Evolutionary conservation across 306 rosid genomes (phyloP), one percentile per base, ranked within the genome.

Genomic region (Rosa chinensis): DNA sequence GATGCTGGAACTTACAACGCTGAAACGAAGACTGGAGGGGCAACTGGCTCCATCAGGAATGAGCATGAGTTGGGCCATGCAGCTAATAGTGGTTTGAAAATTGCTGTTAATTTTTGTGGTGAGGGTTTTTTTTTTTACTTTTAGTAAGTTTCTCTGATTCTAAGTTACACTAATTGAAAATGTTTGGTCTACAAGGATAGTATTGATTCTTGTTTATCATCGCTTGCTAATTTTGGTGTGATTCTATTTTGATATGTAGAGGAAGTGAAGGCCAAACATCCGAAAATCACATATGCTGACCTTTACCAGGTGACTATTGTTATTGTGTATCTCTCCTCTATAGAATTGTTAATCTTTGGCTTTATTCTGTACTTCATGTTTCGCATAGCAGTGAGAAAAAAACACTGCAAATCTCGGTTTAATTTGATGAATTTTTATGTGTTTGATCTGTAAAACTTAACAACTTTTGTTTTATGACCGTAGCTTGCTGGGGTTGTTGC

Each of bases 401-500:
- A 50, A 17, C 62, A 8, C 28, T 17, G 25, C 3, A 18, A 2
- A 73, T 21, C 6, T 72, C 28, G 37, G 10, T 32, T 53, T 72
- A 9, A 45, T 70, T 70, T 66, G 25, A 18, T 73, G 66, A 73
- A 37, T 50, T 25, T 9, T 72, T 62, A 11, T 32, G n/a, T 52
- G 64, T 35, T 5, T 18, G 32, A 73, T 37, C 18, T 52, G 59
- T 17, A 37, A 39, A 14, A 8, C 11, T 66, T 18, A 17, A 17
- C 6, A 66, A 10, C 3, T 20, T 53, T 40, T 73, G 6, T 80
- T 45, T 56, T 56, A 64, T 73, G 72, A 32, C 89, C 76, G 81
- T 82, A 95, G 97, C 94, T 95, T 75, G 97, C 99, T 75, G 97
- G 99, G 47, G 89, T 95, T 83, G 94, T 92, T 37, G 99, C 98